Evolutionary conservation across 1,284 basidiomycete genomes (phyloP).

Genomic region (Porphyrellus sp.): DNA sequence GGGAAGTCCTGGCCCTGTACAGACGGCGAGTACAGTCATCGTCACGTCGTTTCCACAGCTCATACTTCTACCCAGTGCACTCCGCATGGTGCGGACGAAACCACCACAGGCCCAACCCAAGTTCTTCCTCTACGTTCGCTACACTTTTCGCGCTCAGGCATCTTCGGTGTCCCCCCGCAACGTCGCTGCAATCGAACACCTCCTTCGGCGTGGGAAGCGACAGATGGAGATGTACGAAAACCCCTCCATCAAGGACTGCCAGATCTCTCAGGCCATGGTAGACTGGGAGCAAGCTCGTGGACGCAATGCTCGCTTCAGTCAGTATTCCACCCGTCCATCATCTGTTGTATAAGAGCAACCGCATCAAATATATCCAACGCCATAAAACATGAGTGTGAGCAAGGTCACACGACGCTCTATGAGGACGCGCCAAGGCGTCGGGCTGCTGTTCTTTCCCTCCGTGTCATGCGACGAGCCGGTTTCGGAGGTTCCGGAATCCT

Average conservation of each 20-base stretch:
- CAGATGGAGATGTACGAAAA: conserved; percentile 70
- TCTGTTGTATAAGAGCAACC: neutral
- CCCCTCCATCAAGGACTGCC: conserved; percentile 64
- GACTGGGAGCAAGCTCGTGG: conserved; percentile 47
- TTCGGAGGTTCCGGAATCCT: conserved; percentile 16
- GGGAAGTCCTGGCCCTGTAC: conserved; percentile 68
- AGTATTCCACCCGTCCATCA: conserved; percentile 1
- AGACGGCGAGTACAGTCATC: conserved; percentile 47
- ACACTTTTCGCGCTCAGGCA: conserved; percentile 65
- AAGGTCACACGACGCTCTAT: conserved; percentile 8
- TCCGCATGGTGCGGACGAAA: conserved; percentile 70
- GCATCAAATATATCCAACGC: conserved; percentile 14
- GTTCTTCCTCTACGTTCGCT: conserved; percentile 64
- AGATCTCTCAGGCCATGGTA: conserved; percentile 63
- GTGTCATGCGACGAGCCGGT: conserved; percentile 20
- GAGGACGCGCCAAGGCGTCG: conserved; percentile 14
- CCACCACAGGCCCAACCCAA: conserved; percentile 54
- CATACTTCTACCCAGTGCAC: conserved; percentile 48
- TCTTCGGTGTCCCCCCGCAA: conserved; percentile 58
- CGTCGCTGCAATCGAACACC: conserved; percentile 66
- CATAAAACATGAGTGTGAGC: conserved; percentile 1
- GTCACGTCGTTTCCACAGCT: neutral
- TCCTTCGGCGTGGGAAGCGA: conserved; percentile 60
- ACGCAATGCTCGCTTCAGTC: conserved; percentile 2
- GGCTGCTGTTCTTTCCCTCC: conserved; percentile 22